Conservation (phyloP, 2,329 filamentous ascomycete genomes). For the Penicillium sp. region DNA sequence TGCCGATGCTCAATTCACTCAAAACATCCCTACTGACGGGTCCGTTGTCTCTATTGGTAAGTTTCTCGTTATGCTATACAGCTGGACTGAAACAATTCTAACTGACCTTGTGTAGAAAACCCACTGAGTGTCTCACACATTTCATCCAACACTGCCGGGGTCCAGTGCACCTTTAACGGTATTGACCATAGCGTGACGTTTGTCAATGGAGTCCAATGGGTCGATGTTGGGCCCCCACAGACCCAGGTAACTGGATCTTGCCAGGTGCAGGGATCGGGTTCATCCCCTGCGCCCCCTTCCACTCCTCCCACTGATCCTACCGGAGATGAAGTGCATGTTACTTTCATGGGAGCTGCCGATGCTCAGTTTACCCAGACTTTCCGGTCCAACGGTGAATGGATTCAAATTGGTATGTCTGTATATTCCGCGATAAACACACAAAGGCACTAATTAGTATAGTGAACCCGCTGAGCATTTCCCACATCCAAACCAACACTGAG, state of each 20-base stretch:
- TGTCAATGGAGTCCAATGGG: conserved; percentile 17
- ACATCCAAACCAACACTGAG: conserved; percentile 4
- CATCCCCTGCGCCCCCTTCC: neutral
- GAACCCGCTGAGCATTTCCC: conserved; percentile 15
- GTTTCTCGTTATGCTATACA: neutral
- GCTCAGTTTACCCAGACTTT: conserved; percentile 1
- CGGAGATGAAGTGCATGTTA: neutral
- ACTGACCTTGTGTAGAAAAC: conserved; percentile 6
- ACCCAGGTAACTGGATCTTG: conserved; percentile 18
- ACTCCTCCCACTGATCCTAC: neutral
- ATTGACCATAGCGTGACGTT: conserved; percentile 20
- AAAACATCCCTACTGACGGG: conserved; percentile 9
- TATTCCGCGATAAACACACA: neutral
- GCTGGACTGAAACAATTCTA: neutral
- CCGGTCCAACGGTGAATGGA: neutral
- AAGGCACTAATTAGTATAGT: conserved; percentile 3
- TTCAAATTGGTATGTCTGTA: conserved; percentile 11
- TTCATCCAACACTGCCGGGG: conserved; percentile 12
- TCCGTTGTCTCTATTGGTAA: conserved; percentile 1
- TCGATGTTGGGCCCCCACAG: conserved; percentile 30
- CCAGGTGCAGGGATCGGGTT: neutral
- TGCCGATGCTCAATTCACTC: conserved; percentile 9
- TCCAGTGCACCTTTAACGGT: conserved; percentile 24
- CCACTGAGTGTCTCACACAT: conserved; percentile 24
- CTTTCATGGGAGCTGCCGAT: conserved; percentile 4